Evolutionary conservation across 805 yeast genomes (phyloP).

Genomic region (Zygotorulaspora florentina): DNA sequence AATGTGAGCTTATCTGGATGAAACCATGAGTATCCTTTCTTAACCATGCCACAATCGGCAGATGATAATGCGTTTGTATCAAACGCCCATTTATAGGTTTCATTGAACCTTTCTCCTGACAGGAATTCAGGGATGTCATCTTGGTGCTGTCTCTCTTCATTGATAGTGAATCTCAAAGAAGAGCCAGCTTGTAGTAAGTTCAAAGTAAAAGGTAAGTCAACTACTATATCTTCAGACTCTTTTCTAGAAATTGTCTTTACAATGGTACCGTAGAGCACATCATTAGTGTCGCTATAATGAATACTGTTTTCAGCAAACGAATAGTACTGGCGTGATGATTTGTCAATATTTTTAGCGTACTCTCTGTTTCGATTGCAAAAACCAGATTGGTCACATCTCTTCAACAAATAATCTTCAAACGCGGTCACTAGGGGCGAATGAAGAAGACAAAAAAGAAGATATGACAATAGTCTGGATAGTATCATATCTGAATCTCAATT

Average conservation of each 20-base stretch:
- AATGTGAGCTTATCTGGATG: constrained; percentile 7
- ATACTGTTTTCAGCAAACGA: constrained; percentile 39
- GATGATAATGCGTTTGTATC: constrained; percentile 18
- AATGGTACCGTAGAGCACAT: constrained; percentile 44
- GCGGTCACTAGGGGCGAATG: constrained; percentile 24
- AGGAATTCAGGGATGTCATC: constrained; percentile 28
- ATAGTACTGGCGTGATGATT: constrained; percentile 38
- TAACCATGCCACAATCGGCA: constrained; percentile 1
- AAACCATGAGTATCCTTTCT: constrained; percentile 2
- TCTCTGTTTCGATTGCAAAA: constrained; percentile 78
- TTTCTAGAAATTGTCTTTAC: constrained; percentile 39
- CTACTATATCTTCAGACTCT: constrained; percentile 31
- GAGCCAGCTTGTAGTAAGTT: constrained; percentile 49
- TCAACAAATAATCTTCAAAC: constrained; percentile 66
- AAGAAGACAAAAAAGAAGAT: neutral
- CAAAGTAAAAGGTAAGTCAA: constrained; percentile 54
- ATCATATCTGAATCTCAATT: neutral
- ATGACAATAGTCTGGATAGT: neutral
- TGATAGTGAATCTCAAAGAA: constrained; percentile 57
- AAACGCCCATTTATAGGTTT: constrained; percentile 59
- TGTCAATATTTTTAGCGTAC: constrained; percentile 46
- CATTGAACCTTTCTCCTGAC: constrained; percentile 52
- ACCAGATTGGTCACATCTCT: constrained; percentile 74
- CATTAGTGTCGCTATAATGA: constrained; percentile 24
- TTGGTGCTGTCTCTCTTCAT: constrained; percentile 51